phyloP scores from a whole-genome alignment of 116 monocot species.

The Iris pallida region DNA sequence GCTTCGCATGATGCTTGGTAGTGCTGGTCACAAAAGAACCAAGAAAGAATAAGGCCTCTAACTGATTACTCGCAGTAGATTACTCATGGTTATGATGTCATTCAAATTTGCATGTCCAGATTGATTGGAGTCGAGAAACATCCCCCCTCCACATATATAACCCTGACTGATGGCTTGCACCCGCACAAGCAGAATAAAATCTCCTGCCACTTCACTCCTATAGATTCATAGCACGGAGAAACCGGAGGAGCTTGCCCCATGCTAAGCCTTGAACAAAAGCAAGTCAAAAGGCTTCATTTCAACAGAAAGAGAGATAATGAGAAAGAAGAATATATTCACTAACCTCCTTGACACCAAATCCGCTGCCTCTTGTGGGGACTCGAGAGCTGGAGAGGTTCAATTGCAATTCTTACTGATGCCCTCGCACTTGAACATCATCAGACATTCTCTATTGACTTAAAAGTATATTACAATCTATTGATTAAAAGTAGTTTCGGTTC shows the following conservation, averaged over 20 bases:
- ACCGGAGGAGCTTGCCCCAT: background rate
- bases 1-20: too few relatives aligned
- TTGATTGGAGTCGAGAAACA: background rate
- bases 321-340: slow-evolving; percentile 13
- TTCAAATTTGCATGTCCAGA: background rate
- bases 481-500: background rate
- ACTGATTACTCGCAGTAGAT: too few relatives aligned
- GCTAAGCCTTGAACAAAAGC: background rate
- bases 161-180: background rate
- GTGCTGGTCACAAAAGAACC: too few relatives aligned
- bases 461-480: slow-evolving; percentile 12
- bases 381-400: slow-evolving; percentile 5
- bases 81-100: too few relatives aligned
- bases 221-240: background rate
- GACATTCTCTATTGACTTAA: slow-evolving; percentile 1
- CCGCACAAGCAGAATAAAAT: background rate
- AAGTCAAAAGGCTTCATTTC: slow-evolving; percentile 1
- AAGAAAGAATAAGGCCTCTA: too few relatives aligned
- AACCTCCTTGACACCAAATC: slow-evolving; percentile 3
- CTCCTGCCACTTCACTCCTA: background rate
- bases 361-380: slow-evolving; percentile 7
- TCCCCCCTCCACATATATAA: background rate
- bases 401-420: slow-evolving; percentile 1
- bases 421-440: background rate
- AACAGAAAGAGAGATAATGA: slow-evolving; percentile 5